phyloP scores from a whole-genome alignment of 441 rosid species.

The Populus hybrid region DNA sequence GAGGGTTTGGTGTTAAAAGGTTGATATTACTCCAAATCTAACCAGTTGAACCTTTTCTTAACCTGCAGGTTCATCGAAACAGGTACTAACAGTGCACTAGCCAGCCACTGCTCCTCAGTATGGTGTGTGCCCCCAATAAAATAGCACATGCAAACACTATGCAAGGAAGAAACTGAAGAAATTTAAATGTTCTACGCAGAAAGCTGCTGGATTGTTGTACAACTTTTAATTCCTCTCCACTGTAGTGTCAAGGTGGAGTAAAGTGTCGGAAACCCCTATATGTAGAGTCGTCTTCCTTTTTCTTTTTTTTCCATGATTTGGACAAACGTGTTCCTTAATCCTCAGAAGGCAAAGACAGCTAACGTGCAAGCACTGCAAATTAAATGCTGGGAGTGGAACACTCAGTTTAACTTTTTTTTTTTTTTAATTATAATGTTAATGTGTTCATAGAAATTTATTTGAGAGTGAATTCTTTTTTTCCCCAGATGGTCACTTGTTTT shows the following conservation, averaged over 20 bases:
- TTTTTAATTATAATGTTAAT: neutral
- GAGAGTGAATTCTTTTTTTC: slow-evolving; percentile 13
- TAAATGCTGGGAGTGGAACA: slow-evolving; percentile 21
- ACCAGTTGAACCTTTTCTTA: slow-evolving; percentile 4
- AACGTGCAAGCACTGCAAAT: slow-evolving; percentile 3
- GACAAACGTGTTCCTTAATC: slow-evolving; percentile 12
- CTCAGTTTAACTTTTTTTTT: slow-evolving; percentile 3
- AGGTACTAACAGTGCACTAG: slow-evolving; percentile 20
- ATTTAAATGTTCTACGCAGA: neutral
- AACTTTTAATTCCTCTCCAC: neutral
- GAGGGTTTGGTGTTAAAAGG: neutral
- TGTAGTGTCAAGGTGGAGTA: neutral
- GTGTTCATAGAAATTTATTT: slow-evolving; percentile 20
- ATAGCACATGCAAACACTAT: neutral
- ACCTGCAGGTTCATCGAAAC: slow-evolving; percentile 38
- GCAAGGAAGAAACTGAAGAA: neutral
- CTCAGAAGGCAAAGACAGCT: slow-evolving; percentile 8
- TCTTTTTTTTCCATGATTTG: slow-evolving; percentile 10
- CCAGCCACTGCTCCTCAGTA: slow-evolving; percentile 2
- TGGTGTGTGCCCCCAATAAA: neutral
- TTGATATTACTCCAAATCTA: neutral
- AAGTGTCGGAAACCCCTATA: neutral
- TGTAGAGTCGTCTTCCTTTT: slow-evolving; percentile 14
- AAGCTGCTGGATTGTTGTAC: neutral
- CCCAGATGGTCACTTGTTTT: neutral